These are phyloP conservation scores for Coelastrella sp. DNA, from an alignment of 139 green algal species.

Conservation along the genomic window DNA sequence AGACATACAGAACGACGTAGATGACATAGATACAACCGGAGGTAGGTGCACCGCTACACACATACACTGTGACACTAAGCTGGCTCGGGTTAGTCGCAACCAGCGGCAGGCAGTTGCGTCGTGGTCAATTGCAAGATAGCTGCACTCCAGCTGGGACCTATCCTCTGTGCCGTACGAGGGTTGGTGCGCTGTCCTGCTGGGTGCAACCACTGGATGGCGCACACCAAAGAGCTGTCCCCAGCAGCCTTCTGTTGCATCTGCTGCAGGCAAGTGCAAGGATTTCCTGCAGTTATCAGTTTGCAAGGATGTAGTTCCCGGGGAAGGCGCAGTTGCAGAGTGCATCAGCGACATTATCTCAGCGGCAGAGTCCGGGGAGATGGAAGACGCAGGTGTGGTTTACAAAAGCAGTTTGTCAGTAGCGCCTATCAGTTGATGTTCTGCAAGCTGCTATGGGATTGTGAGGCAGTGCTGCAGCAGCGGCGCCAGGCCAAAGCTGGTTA, in stretches of 20 bases:
- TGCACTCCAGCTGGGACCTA: no score
- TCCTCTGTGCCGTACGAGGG: slow-evolving; percentile 60
- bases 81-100: background rate
- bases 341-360: slow-evolving; percentile 74
- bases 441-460: no score
- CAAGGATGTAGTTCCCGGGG: slow-evolving; percentile 65
- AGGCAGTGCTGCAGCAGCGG: no score
- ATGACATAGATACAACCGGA: slow-evolving; percentile 54
- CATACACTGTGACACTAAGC: background rate
- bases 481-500: no score
- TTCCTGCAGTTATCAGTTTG: slow-evolving; percentile 73
- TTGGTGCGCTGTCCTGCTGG: slow-evolving; percentile 50
- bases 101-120: no score
- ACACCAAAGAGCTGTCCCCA: background rate
- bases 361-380: slow-evolving; percentile 43
- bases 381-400: slow-evolving; percentile 30
- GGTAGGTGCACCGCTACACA: background rate
- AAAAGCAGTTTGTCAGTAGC: no score
- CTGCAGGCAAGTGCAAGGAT: slow-evolving; percentile 71
- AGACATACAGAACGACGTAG: slow-evolving; percentile 48
- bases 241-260: background rate
- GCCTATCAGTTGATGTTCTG: background rate
- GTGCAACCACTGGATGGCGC: background rate
- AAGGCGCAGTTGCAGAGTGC: slow-evolving; percentile 73
- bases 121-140: no score